Conservation (phyloP, 1,284 basidiomycete genomes). For the Ceratobasidium sp. region DNA sequence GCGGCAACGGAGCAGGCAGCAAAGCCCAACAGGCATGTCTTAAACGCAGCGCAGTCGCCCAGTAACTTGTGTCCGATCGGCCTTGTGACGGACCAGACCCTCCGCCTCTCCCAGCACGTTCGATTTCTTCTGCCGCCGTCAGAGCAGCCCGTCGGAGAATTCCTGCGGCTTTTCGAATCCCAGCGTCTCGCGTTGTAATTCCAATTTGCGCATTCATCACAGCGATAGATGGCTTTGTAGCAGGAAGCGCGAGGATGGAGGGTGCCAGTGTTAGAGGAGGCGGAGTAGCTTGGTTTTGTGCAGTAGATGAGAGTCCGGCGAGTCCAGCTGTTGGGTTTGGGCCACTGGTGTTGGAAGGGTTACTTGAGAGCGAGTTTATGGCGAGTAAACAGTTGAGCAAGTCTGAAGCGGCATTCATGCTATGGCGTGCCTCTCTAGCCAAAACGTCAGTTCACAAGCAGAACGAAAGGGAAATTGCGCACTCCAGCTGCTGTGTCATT, state of each 20-base stretch:
- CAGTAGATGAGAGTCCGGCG: constrained; percentile 9
- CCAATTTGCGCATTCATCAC: constrained; percentile 40
- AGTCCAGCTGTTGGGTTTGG: constrained; percentile 28
- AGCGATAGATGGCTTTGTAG: constrained; percentile 23
- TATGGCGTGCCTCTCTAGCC: constrained; percentile 23
- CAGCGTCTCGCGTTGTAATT: constrained; percentile 34
- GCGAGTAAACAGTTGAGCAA: constrained; percentile 41
- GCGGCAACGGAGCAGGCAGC: constrained; percentile 24
- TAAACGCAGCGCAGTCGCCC: constrained; percentile 35
- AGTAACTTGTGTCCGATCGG: constrained; percentile 23
- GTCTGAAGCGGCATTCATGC: constrained; percentile 31
- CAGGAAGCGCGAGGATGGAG: background rate
- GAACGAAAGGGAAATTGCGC: background rate
- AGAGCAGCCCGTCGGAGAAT: constrained; percentile 34
- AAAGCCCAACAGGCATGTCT: constrained; percentile 39
- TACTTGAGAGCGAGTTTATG: constrained; percentile 11
- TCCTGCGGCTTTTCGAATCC: constrained; percentile 34
- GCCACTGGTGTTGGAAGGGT: background rate
- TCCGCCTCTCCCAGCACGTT: constrained; percentile 31
- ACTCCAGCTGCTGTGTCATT: constrained; percentile 35
- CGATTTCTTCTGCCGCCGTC: constrained; percentile 33
- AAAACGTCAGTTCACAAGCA: background rate
- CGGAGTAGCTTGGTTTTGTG: constrained; percentile 19
- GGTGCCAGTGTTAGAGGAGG: constrained; percentile 36
- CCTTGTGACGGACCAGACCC: constrained; percentile 8